Percentiles rank a stretch among this genome's conserved stretches.
These are phyloP conservation scores for Lathyrus tuberosus DNA, from an alignment of 306 rosid species.

Conservation along the genomic window DNA sequence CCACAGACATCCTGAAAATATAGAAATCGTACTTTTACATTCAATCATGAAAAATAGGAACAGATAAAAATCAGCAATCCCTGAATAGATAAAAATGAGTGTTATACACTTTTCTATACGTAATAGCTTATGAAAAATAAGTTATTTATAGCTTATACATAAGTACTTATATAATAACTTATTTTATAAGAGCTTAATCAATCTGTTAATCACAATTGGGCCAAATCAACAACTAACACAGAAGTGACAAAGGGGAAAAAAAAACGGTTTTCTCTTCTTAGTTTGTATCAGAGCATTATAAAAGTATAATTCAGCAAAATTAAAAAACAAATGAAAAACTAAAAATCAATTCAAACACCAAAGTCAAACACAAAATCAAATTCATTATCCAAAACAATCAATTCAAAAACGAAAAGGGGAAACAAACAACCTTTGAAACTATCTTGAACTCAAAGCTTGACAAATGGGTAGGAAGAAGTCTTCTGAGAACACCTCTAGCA, in stretches of 20 bases:
- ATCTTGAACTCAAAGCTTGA: conserved; percentile 68
- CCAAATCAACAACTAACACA: conserved; percentile 1
- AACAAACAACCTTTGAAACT: conserved; percentile 57
- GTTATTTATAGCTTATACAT: not conserved
- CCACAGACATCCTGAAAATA: conserved; percentile 74
- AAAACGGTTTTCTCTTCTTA: not conserved
- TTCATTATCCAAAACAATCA: not conserved
- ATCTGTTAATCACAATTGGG: not conserved
- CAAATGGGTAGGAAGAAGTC: conserved; percentile 75
- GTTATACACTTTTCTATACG: not conserved
- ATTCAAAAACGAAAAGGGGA: not conserved
- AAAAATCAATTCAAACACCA: conserved; percentile 28
- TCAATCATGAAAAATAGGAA: conserved; percentile 23
- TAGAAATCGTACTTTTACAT: conserved; percentile 19
- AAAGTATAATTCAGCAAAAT: conserved; percentile 2
- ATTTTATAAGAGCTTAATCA: not conserved
- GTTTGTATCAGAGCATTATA: not conserved
- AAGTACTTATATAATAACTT: not conserved
- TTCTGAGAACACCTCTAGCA: conserved; percentile 57
- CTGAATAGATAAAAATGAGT: not conserved
- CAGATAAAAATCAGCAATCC: not conserved
- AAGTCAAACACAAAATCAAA: conserved; percentile 17
- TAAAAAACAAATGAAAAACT: not conserved
- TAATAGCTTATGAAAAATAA: not conserved
- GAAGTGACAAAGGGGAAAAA: not conserved